Base-by-base conservation (phyloP, 1,284 basidiomycete species). In the Sanghuangporus sanghuang region DNA sequence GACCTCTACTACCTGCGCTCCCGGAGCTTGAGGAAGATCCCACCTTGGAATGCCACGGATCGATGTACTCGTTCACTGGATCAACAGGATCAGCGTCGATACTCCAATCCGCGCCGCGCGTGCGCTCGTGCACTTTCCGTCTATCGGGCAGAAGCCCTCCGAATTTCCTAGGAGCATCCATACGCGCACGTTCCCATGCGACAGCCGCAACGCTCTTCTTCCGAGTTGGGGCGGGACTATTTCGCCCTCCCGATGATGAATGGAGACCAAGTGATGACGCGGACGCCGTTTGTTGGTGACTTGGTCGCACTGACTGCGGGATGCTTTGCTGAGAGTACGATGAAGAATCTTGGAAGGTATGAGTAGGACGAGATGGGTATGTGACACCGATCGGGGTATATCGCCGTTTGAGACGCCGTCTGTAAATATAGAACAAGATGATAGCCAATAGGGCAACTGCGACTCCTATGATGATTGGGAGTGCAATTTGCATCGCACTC, bases 121-220 rank as follows among this genome's bases (percentile, higher is more conserved):
- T 58, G 21, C 61, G 57, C 16, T 27, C 27, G 46, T 63, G 65
- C 27, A 66, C 65, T 35, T 21, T 49, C 46, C 27, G 44, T n/a
- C 59, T 52, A 27, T 63, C 57, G 6, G 65, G 35, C 11, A 63
- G 21, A 35, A 66, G 53, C 9, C 60, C 61, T 0, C 65, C 65
- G 40, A 66, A 52, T 16, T 58, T 57, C 14, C 62, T 50, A 12
- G 65, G 62, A 11, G 61, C 46, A 16, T 63, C 40, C 27, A 66
- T 39, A n/a, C 54, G 63, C 21, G 65, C 65, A 8, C 35, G 57
- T 27, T 60, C 53, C 65, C 65, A 66, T 4, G 62, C 65, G n/a
- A 53, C 53, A 6, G 59, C n/a, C n/a, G 9, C 42, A 11, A 2
- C 21, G 46, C 55, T 50, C 46, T 63, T 63, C 38, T 40, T 49